Percentiles rank a stretch among this genome's conserved stretches.
Conservation (phyloP, 2,329 filamentous ascomycete genomes). For the Grosmannia clavigera region DNA sequence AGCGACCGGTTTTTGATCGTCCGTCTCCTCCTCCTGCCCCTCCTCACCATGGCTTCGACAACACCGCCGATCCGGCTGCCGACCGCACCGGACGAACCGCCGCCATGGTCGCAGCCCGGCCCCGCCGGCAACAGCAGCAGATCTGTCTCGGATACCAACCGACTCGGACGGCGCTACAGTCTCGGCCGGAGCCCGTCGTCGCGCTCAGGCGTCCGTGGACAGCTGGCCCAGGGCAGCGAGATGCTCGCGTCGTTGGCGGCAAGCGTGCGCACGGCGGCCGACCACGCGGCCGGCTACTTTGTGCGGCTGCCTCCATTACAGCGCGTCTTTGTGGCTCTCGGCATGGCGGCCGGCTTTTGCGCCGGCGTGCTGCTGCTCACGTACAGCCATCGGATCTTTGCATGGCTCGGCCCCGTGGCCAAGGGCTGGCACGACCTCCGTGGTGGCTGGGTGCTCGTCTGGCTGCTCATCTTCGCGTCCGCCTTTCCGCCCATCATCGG, state of each 20-base stretch:
- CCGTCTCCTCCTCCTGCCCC: background rate
- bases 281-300: slow-evolving; percentile 22
- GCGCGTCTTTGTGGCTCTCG: slow-evolving; percentile 42
- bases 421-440: slow-evolving; percentile 62
- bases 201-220: background rate
- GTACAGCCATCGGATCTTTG: slow-evolving; percentile 71
- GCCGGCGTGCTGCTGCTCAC: slow-evolving; percentile 57
- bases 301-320: slow-evolving; percentile 47
- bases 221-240: background rate
- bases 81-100: background rate
- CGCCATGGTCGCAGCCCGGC: background rate
- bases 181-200: slow-evolving; percentile 1
- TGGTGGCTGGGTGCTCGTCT: slow-evolving; percentile 65
- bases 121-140: background rate
- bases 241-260: background rate
- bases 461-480: slow-evolving; percentile 60
- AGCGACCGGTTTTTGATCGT: background rate
- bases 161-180: slow-evolving; percentile 4
- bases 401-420: slow-evolving; percentile 58
- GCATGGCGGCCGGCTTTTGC: slow-evolving; percentile 35
- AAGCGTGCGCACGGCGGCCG: background rate
- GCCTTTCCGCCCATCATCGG: slow-evolving; percentile 82
- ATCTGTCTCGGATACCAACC: background rate
- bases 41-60: background rate
- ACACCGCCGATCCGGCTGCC: background rate